Evolutionary conservation across 1,139 yeast species (phyloP), one percentile per base, ranked within the genome.

Genomic region (Hanseniaspora gamundiae): DNA sequence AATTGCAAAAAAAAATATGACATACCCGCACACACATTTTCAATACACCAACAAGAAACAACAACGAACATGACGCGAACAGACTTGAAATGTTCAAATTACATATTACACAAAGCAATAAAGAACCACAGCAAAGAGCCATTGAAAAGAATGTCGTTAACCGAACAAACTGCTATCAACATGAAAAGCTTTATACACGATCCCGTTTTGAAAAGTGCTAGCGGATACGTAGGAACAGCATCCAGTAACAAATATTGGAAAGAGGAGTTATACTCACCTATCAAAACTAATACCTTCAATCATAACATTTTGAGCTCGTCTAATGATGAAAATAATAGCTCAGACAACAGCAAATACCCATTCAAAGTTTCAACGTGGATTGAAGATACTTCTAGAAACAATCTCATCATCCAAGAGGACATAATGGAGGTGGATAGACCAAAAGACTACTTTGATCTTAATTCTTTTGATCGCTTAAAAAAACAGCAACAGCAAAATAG

Each of bases 351-450:
- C 13, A 49, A 48, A 21, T 51, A 52, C 39, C 47, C 52, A 11
- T 55, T 56, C 41, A 45, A 46, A 29, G 50, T 44, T 38, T 53
- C 52, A 42, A 43, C 52, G 14, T 57, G 62, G 61, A 27, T 45
- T 24, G 40, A 38, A 21, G 45, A 40, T 30, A 39, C 47, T 40
- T 20, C 38, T 45, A 31, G 45, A 46, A 38, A 41, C 41, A 33
- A 17, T 11, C 38, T 42, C 9, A 46, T 42, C 14, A 35, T 11
- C 17, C 19, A 19, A 42, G 24, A 24, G 33, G 17, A 27, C 28
- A 14, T 40, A 21, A 20, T 45, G 45, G 47, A 22, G 24, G 19
- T 28, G 5, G 43, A 40, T 17, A 45, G 19, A 7, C 48, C 44
- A 14, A 42, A 47, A 33, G 43, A 51, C 35, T 40, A 44, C 22